Percentiles rank a stretch among this genome's conserved stretches.
These are phyloP conservation scores for Eucalyptus lansdowneana DNA, from an alignment of 345 rosid species.

Conservation along the genomic window DNA sequence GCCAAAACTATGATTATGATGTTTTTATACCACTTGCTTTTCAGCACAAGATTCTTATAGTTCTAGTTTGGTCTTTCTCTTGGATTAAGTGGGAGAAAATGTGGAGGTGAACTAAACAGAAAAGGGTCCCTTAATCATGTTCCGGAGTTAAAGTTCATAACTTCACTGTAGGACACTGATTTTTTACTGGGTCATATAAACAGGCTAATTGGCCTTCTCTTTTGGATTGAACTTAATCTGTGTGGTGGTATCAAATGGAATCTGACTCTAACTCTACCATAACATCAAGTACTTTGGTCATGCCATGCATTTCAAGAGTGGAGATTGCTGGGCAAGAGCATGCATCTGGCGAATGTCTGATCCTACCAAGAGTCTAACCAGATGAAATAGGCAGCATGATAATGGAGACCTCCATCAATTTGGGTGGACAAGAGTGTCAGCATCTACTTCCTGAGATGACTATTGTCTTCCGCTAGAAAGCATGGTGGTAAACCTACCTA, in stretches of 20 bases:
- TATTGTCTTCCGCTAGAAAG: not conserved
- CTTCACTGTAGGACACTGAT: not conserved
- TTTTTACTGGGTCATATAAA: not conserved
- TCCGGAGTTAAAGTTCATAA: not conserved
- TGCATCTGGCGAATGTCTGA: not conserved
- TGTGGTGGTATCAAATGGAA: not conserved
- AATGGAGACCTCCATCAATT: not conserved
- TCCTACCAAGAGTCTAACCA: not conserved
- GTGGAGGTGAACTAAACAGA: not conserved
- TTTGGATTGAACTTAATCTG: not conserved
- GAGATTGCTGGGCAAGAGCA: not conserved
- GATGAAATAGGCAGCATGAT: not conserved
- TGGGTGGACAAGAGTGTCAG: not conserved
- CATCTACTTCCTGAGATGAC: not conserved
- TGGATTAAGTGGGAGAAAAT: not conserved
- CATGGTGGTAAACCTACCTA: not conserved
- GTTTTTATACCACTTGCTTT: not conserved
- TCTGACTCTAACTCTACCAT: not conserved
- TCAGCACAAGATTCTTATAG: not conserved
- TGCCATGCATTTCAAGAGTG: not conserved
- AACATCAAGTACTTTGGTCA: not conserved
- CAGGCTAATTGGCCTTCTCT: not conserved
- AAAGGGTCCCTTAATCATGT: not conserved
- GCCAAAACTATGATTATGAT: not conserved
- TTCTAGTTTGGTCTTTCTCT: not conserved